Evolutionary conservation across 2,329 filamentous ascomycete genomes (phyloP), one percentile per base, ranked within the genome.

Genomic region (Ophiostoma australiae): DNA sequence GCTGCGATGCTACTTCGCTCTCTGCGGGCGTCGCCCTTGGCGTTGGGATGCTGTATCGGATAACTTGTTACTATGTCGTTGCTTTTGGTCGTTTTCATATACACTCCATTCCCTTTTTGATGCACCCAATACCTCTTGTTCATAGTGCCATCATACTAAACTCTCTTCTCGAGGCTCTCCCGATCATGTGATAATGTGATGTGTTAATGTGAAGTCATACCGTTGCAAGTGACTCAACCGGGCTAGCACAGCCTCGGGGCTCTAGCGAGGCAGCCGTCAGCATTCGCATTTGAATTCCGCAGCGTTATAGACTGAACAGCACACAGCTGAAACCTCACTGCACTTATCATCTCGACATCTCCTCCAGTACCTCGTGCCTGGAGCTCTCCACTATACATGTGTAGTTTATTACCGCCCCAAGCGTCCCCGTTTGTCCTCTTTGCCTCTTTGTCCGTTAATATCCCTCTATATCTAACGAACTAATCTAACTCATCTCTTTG

Each of bases 11-110:
- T 35, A 44, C 31, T 31, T 23, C 37, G 15, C n/a, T 37, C 20
- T 52, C 48, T n/a, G 6, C 66, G 23, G 37, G 20, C 27, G 35
- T 44, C 23, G 41, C 65, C 63, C 52, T 63, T 68, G 71, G 71
- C 71, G 71, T 72, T 72, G 68, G 71, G 69, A 72, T 68, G 58
- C 37, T 61, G 68, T 39, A 68, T 27, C 39, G 67, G 67, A 68
- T 68, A 52, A 52, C 67, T 27, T 68, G 41, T 52, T 52, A 33
- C 41, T 44, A 23, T 41, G 31, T 68, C 23, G 13, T 7, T 68
- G 52, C 27, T 58, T 69, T 69, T 69, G 11, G 10, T 65, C 33
- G 8, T 13, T 37, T 37, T 65, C 33, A 37, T 65, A 37, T 65
- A 7, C 23, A 33, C 35, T 33, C 27, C 31, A 10, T 68, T 68